Percentiles rank a stretch among this genome's conserved stretches.
phyloP scores from a whole-genome alignment of 441 rosid genomes.

The Croton laevigatus region DNA sequence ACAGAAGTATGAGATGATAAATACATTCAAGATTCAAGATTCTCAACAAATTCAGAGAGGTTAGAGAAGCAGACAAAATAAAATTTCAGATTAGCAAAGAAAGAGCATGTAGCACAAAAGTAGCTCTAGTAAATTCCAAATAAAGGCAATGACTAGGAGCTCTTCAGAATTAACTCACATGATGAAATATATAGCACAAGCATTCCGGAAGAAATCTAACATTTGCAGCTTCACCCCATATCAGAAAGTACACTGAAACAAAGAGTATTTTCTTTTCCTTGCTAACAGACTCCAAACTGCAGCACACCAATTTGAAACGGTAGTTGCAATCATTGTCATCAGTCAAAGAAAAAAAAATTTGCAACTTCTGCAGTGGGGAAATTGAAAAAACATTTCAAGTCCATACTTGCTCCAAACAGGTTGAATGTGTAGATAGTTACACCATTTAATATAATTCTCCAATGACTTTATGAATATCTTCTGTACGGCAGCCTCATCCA shows the following conservation, averaged over 20 bases:
- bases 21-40: background rate
- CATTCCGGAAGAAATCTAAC: slow-evolving; percentile 97
- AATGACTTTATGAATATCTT: slow-evolving; percentile 75
- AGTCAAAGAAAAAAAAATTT: background rate
- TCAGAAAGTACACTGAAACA: slow-evolving; percentile 76
- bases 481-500: slow-evolving; percentile 79
- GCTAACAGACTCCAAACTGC: slow-evolving; percentile 76
- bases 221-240: slow-evolving; percentile 99
- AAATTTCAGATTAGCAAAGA: background rate
- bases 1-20: background rate
- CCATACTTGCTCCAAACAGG: slow-evolving; percentile 90
- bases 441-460: slow-evolving; percentile 92
- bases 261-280: slow-evolving; percentile 86
- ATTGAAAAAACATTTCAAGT: slow-evolving; percentile 21
- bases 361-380: slow-evolving; percentile 16
- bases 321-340: slow-evolving; percentile 1
- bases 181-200: slow-evolving; percentile 97
- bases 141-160: background rate
- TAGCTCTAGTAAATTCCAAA: background rate
- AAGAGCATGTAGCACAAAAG: background rate
- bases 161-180: slow-evolving; percentile 47
- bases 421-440: slow-evolving; percentile 77
- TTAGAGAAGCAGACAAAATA: background rate
- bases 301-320: slow-evolving; percentile 14
- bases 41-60: background rate